Percentiles rank a stretch among this genome's conserved stretches.
Evolutionary conservation across 805 yeast genomes (phyloP).

Genomic region (Saccharomycopsis javanensis): DNA sequence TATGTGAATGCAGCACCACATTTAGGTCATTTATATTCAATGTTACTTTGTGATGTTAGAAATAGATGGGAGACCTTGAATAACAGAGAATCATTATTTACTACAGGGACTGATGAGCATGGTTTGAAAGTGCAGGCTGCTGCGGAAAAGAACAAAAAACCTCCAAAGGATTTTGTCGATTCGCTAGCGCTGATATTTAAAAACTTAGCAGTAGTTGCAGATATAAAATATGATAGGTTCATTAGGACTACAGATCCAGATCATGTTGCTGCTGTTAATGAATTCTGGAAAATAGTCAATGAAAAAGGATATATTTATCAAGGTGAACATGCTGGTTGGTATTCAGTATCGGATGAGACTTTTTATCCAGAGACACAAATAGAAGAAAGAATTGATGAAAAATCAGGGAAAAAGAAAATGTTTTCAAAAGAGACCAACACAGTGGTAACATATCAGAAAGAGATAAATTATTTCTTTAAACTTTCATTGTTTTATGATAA

Average conservation of each 20-base stretch:
- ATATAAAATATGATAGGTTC: constrained; percentile 61
- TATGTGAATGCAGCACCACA: constrained; percentile 96
- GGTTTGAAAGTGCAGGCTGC: constrained; percentile 91
- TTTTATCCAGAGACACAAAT: constrained; percentile 82
- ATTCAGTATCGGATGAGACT: constrained; percentile 87
- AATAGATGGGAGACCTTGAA: constrained; percentile 58
- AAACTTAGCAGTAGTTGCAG: constrained; percentile 45
- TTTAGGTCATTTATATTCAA: constrained; percentile 84
- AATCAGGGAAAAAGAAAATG: constrained; percentile 25
- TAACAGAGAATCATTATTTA: constrained; percentile 41
- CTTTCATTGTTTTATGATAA: constrained; percentile 49
- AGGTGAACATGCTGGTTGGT: constrained; percentile 90
- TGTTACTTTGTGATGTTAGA: constrained; percentile 72
- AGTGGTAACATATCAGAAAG: constrained; percentile 66
- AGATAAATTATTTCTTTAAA: constrained; percentile 79
- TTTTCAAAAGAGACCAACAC: constrained; percentile 58
- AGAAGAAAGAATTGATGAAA: constrained; percentile 28
- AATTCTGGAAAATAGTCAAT: constrained; percentile 58
- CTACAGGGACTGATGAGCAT: constrained; percentile 97
- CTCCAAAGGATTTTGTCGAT: constrained; percentile 68
- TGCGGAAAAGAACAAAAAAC: constrained; percentile 43
- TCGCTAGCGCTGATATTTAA: constrained; percentile 54
- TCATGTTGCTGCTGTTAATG: constrained; percentile 54
- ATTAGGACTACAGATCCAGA: constrained; percentile 86
- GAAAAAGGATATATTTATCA: constrained; percentile 62